Percentiles rank a stretch among this genome's conserved stretches.
phyloP scores from a whole-genome alignment of 1,284 basidiomycete genomes.

The Austropuccinia psidii region DNA sequence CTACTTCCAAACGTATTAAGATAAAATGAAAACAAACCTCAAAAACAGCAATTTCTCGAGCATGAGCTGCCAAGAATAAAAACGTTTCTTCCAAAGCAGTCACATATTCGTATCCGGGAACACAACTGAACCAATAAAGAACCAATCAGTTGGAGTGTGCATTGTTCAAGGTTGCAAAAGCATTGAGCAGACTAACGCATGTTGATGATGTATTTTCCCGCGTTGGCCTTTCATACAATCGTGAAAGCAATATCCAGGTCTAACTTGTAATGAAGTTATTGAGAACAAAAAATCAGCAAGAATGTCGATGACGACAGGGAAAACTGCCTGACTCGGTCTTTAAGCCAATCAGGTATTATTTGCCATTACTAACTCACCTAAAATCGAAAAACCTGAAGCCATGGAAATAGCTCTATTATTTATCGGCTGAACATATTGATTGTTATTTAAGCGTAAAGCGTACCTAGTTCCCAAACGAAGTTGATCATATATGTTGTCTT shows the following conservation, averaged over 20 bases:
- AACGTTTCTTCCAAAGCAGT: conserved; percentile 13
- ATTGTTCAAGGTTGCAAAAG: neutral
- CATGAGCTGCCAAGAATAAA: conserved; percentile 19
- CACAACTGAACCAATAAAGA: neutral
- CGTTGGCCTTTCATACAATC: conserved; percentile 19
- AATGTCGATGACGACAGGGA: too few relatives aligned
- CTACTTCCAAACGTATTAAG: neutral
- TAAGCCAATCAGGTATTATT: too few relatives aligned
- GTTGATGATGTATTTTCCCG: conserved; percentile 30
- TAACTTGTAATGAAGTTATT: neutral
- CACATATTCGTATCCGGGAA: conserved; percentile 19
- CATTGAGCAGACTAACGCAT: conserved; percentile 6
- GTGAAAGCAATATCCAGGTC: conserved; percentile 31
- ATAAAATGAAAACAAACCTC: neutral
- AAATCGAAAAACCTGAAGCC: conserved; percentile 26
- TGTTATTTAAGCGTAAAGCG: too few relatives aligned
- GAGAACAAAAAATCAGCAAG: neutral
- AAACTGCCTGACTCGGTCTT: too few relatives aligned
- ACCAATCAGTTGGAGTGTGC: neutral
- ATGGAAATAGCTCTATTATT: neutral
- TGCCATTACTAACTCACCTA: neutral
- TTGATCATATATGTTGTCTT: conserved; percentile 28
- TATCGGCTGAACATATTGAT: neutral
- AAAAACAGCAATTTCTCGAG: conserved; percentile 23
- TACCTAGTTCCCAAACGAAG: conserved; percentile 18